Conservation (phyloP, 2,329 filamentous ascomycete species). For the Fusarium sp. region DNA sequence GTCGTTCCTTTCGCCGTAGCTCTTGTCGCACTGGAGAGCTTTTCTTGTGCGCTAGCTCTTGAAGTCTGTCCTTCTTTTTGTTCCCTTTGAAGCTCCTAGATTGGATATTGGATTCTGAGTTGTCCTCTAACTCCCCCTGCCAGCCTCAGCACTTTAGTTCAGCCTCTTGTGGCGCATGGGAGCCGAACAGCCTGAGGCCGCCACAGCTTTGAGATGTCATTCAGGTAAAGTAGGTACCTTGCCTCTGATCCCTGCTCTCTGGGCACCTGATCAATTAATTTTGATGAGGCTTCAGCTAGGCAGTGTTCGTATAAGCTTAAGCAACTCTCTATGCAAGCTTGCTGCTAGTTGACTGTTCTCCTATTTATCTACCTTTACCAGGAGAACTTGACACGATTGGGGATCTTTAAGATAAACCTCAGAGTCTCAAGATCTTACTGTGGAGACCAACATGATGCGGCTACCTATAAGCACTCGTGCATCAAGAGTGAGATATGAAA, state of each 20-base stretch:
- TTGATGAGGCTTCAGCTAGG: conserved; percentile 20
- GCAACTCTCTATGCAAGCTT: not conserved
- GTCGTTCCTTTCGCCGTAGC: not conserved
- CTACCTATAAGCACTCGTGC: conserved; percentile 24
- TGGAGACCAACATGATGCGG: conserved; percentile 29
- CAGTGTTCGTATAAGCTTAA: conserved; percentile 4
- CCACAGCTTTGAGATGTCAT: conserved; percentile 3
- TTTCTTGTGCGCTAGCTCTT: conserved; percentile 26
- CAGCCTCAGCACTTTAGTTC: conserved; percentile 40
- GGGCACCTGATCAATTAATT: conserved; percentile 31
- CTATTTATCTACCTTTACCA: not conserved
- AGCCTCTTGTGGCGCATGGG: conserved; percentile 30
- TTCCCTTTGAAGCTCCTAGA: conserved; percentile 40
- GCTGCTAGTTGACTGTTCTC: not conserved
- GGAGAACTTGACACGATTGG: not conserved
- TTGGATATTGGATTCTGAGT: conserved; percentile 16
- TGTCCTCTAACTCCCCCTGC: conserved; percentile 38
- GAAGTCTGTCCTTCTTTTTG: conserved; percentile 20
- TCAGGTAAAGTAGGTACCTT: conserved; percentile 1
- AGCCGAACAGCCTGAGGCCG: conserved; percentile 36
- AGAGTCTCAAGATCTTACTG: conserved; percentile 19
- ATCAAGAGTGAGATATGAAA: conserved; percentile 17
- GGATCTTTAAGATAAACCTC: conserved; percentile 8
- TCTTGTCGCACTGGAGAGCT: conserved; percentile 11
- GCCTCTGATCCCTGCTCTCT: conserved; percentile 12